Evolutionary conservation across 768 basidiomycete species (phyloP).

Genomic region (Naganishia antarctica): DNA sequence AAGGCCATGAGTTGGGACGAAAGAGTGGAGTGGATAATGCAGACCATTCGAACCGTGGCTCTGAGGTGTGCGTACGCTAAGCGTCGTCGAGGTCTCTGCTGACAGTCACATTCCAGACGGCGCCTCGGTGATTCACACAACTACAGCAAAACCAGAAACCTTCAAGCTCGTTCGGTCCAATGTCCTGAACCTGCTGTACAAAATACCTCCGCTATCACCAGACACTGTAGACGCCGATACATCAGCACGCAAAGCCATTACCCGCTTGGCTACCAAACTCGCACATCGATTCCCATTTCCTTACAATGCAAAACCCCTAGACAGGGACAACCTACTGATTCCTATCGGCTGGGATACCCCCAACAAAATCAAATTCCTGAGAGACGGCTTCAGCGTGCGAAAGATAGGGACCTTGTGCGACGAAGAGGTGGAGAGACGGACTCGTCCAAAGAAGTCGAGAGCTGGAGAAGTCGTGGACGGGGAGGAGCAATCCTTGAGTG

Average conservation of each 20-base stretch:
- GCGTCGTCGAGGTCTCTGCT: not conserved
- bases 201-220: constrained; percentile 58
- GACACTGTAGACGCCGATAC: constrained; percentile 39
- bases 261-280: constrained; percentile 58
- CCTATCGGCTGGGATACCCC: constrained; percentile 98
- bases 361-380: constrained; percentile 85
- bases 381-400: constrained; percentile 83
- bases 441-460: constrained; percentile 65
- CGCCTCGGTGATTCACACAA: constrained; percentile 85
- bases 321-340: constrained; percentile 84
- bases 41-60: constrained; percentile 85
- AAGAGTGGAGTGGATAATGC: constrained; percentile 88
- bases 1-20: constrained; percentile 62
- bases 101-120: constrained; percentile 61
- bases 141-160: constrained; percentile 65
- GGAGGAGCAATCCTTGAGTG: constrained; percentile 56
- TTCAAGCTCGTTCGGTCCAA: constrained; percentile 75
- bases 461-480: constrained; percentile 59
- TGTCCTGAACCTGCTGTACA: constrained; percentile 72
- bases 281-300: constrained; percentile 69
- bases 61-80: constrained; percentile 71
- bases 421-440: constrained; percentile 30
- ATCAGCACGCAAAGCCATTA: constrained; percentile 18
- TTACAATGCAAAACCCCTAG: constrained; percentile 82
- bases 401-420: constrained; percentile 39